These are phyloP conservation scores for Dictyostelium intermedium DNA, from an alignment of 78 protist genomes.

Conservation along the genomic window DNA sequence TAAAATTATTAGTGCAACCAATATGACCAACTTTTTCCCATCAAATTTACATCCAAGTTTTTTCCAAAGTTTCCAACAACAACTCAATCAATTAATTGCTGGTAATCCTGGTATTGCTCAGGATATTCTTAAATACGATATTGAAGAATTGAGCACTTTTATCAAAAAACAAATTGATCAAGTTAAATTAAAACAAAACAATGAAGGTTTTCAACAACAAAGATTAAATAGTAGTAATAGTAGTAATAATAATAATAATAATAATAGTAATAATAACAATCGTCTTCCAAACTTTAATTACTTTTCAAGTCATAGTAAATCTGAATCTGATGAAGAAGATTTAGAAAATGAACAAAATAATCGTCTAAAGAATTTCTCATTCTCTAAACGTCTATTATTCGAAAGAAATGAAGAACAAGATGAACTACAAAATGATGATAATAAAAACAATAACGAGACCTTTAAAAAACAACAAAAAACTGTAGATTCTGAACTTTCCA, in stretches of 20 bases:
- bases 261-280: not conserved
- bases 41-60: slow-evolving; percentile 1
- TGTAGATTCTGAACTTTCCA: not conserved
- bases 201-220: not conserved
- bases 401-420: not conserved
- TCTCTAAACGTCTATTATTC: not conserved
- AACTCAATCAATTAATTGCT: not conserved
- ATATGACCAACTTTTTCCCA: not conserved
- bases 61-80: slow-evolving; percentile 23
- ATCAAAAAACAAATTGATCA: slow-evolving; percentile 25
- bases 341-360: not conserved
- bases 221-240: not conserved
- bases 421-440: not conserved
- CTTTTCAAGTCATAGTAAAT: not conserved
- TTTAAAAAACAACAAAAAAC: not conserved
- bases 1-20: slow-evolving; percentile 9
- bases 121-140: slow-evolving; percentile 21
- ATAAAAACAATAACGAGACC: not conserved
- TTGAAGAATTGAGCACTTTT: not conserved
- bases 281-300: slow-evolving; percentile 12
- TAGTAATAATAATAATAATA: not conserved
- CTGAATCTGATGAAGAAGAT: slow-evolving; percentile 2
- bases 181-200: slow-evolving; percentile 1
- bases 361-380: not conserved
- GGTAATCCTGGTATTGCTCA: slow-evolving; percentile 15